Conservation (phyloP, 2,329 filamentous ascomycete species). For the Exophiala spinifera region DNA sequence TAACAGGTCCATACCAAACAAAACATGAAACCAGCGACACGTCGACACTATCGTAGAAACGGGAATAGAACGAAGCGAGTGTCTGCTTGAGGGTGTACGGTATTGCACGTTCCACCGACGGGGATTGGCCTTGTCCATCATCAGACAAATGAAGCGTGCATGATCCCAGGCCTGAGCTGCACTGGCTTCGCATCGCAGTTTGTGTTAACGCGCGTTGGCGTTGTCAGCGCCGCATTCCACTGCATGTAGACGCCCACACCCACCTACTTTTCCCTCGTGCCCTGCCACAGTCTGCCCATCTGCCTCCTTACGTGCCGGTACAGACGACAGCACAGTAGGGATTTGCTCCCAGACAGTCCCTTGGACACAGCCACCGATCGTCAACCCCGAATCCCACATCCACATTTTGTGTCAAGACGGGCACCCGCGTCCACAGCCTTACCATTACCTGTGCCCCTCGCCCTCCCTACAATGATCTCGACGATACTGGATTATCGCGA, state of each 20-base stretch:
- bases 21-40: no score
- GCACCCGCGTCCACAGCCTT: background rate
- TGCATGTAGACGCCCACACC: no score
- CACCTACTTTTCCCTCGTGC: no score
- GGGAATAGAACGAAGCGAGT: background rate
- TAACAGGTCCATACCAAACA: background rate
- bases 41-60: background rate
- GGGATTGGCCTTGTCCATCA: background rate
- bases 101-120: no score
- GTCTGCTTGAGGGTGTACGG: background rate
- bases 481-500: conserved; percentile 5
- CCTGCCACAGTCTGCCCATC: no score
- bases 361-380: no score
- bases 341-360: no score
- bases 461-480: conserved; percentile 14
- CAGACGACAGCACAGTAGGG: no score
- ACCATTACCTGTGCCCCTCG: background rate
- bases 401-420: background rate
- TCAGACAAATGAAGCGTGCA: background rate
- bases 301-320: no score
- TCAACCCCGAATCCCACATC: no score
- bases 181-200: background rate
- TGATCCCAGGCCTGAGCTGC: no score
- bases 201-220: background rate
- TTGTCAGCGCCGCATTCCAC: conserved; percentile 8